Base-by-base conservation (phyloP, 345 rosid genomes). In the Triadica sebifera region DNA sequence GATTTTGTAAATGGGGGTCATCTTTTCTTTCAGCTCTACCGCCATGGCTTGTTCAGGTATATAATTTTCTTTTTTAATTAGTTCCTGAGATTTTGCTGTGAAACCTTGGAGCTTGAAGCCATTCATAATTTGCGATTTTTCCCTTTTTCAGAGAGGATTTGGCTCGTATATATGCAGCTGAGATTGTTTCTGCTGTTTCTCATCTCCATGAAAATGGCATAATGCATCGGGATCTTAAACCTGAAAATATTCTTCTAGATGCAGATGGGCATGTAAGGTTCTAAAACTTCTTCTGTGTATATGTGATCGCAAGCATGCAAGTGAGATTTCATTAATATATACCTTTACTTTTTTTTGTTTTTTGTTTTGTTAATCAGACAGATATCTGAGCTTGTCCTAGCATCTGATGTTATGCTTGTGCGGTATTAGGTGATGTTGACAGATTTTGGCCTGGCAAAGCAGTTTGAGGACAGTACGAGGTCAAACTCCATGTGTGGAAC, bases 181-280 rank as follows among this genome's bases (percentile, higher is more conserved):
- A 94, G 77, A 88, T 91, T 65, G 87, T 89, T 78, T 94, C 93
- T 77, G 97, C 97, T 0, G 95, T 94, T 57, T 81, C 89, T n/a
- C 98, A 94, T 73, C 97, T 94, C 69, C 98, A 94, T 82, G 87
- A 85, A 83, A 92, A 94, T 67, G 97, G 95, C 77, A 87, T 94
- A 73, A 94, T 94, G 97, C 98, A 94, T 79, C 86, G 98, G 81
- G 98, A 94, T 81, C 93, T 94, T 25, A 94, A 94, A 78, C 98
- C 98, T 4, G 98, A 94, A 80, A 92, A 94, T 76, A 87, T 94
- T 75, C 88, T 94, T 29, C 71, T 94, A 85, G 97, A 86, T 82
- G 85, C 75, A n/a, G 97, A 94, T 69, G 98, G 98, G 73, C 98
- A 94, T 71, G 97, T 94, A 87, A 52, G 57, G n/a, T 43, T 43